Evolutionary conservation across 2,329 filamentous ascomycete species (phyloP).

Genomic region (Bisporella sp.): DNA sequence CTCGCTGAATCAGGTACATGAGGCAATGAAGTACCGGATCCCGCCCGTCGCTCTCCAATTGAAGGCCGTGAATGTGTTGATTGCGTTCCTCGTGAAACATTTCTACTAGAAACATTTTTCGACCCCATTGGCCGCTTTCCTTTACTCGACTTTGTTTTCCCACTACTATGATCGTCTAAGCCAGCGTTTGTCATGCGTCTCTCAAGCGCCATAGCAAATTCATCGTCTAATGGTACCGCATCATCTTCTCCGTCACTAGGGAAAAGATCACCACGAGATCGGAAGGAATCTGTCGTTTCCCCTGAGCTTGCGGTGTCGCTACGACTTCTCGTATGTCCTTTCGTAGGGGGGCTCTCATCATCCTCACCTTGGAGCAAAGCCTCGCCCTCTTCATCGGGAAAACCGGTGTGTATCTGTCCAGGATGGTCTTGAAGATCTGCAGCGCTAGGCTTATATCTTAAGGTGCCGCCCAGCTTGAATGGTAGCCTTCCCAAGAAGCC

Average conservation of each 20-base stretch:
- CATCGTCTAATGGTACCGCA: slow-evolving; percentile 85
- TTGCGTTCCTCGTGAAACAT: slow-evolving; percentile 40
- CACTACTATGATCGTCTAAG: slow-evolving; percentile 65
- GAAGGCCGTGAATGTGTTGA: slow-evolving; percentile 20
- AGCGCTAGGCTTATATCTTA: slow-evolving; percentile 85
- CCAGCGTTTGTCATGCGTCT: slow-evolving; percentile 52
- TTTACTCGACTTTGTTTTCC: slow-evolving; percentile 53
- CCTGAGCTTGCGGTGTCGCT: slow-evolving; percentile 76
- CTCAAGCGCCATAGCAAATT: slow-evolving; percentile 79
- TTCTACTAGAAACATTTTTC: slow-evolving; percentile 52
- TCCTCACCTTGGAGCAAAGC: slow-evolving; percentile 54
- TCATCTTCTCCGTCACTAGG: slow-evolving; percentile 84
- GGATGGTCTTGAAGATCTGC: slow-evolving; percentile 88
- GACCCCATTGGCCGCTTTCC: slow-evolving; percentile 40
- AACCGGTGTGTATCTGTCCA: slow-evolving; percentile 38
- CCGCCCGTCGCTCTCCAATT: slow-evolving; percentile 10
- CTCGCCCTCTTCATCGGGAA: slow-evolving; percentile 50
- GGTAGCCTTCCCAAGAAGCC: slow-evolving; percentile 80
- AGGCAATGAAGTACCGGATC: slow-evolving; percentile 26
- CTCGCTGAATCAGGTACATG: slow-evolving; percentile 22
- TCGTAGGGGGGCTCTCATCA: slow-evolving; percentile 14
- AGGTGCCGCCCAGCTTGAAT: slow-evolving; percentile 73
- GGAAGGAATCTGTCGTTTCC: slow-evolving; percentile 76
- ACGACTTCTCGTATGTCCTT: slow-evolving; percentile 45
- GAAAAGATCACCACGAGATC: slow-evolving; percentile 84